Conservation (phyloP, 2,329 filamentous ascomycete species). For the Thielaviopsis musarum region DNA sequence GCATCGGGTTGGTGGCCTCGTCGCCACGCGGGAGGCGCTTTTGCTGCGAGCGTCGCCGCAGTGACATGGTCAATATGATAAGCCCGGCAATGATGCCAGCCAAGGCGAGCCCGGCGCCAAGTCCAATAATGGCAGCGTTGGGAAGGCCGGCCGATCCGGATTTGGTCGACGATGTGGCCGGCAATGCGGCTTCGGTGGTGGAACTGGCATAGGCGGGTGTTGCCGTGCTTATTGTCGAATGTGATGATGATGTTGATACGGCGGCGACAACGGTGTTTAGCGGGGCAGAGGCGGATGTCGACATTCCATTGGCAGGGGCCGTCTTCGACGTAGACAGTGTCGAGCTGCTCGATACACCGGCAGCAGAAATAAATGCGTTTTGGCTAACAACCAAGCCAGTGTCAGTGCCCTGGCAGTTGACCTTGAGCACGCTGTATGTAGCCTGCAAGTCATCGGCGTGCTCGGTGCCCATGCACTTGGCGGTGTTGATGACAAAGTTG, state of each 20-base stretch:
- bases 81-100: conserved; percentile 18
- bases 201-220: neutral
- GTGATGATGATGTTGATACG: neutral
- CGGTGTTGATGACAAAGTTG: conserved; percentile 30
- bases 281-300: neutral
- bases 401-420: conserved; percentile 26
- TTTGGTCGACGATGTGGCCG: neutral
- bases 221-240: neutral
- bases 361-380: conserved; percentile 23
- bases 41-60: conserved; percentile 17
- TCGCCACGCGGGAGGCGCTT: neutral
- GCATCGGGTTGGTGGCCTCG: conserved; percentile 1
- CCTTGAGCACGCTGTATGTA: conserved; percentile 27
- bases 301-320: conserved; percentile 7
- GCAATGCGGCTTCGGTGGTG: neutral
- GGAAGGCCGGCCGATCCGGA: conserved; percentile 17
- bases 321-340: conserved; percentile 10
- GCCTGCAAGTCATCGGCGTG: conserved; percentile 22
- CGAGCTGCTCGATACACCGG: conserved; percentile 5
- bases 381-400: conserved; percentile 27
- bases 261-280: neutral
- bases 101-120: conserved; percentile 23
- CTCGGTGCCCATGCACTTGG: conserved; percentile 24
- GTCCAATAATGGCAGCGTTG: conserved; percentile 23
- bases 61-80: conserved; percentile 15